A percentile compares a stretch with the other conserved stretches of the same genome.
These are phyloP conservation scores for Cylindrotheca fusiformis DNA, from an alignment of 108 stramenopile genomes.

Conservation along the genomic window DNA sequence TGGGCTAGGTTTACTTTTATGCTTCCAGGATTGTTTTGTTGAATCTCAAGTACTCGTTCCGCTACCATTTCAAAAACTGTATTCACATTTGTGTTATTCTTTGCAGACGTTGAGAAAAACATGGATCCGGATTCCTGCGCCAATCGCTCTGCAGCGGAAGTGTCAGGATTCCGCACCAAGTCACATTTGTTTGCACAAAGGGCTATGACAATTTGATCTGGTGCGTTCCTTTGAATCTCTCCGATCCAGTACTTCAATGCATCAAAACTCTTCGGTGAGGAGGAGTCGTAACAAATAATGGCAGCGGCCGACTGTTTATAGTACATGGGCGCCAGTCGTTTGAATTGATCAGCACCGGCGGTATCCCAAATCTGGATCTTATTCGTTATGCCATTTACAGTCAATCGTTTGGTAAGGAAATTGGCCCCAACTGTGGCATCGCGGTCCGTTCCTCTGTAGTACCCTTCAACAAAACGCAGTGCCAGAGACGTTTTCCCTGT, in stretches of 20 bases:
- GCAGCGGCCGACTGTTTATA: conserved; percentile 72
- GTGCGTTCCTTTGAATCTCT: conserved; percentile 41
- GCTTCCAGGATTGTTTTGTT: conserved; percentile 1
- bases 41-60: conserved; percentile 43
- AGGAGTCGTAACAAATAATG: conserved; percentile 73
- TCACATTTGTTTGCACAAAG: conserved; percentile 81
- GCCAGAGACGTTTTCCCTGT: conserved; percentile 83
- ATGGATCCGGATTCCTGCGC: conserved; percentile 55
- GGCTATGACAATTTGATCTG: conserved; percentile 51
- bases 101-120: conserved; percentile 72
- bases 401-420: conserved; percentile 79
- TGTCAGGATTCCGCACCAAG: conserved; percentile 24
- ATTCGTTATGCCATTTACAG: conserved; percentile 50
- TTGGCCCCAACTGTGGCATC: conserved; percentile 63
- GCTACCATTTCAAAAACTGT: conserved; percentile 58
- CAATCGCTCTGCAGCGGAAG: conserved; percentile 51
- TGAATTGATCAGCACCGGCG: conserved; percentile 67
- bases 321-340: conserved; percentile 65
- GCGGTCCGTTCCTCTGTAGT: conserved; percentile 59
- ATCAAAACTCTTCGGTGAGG: conserved; percentile 51
- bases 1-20: conserved; percentile 3
- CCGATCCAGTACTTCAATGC: conserved; percentile 62
- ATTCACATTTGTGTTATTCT: conserved; percentile 55
- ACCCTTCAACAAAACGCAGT: conserved; percentile 82
- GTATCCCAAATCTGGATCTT: conserved; percentile 90